These are phyloP conservation scores for Geoglossum glabrum DNA, from an alignment of 495 filamentous ascomycete genomes.

Conservation along the genomic window DNA sequence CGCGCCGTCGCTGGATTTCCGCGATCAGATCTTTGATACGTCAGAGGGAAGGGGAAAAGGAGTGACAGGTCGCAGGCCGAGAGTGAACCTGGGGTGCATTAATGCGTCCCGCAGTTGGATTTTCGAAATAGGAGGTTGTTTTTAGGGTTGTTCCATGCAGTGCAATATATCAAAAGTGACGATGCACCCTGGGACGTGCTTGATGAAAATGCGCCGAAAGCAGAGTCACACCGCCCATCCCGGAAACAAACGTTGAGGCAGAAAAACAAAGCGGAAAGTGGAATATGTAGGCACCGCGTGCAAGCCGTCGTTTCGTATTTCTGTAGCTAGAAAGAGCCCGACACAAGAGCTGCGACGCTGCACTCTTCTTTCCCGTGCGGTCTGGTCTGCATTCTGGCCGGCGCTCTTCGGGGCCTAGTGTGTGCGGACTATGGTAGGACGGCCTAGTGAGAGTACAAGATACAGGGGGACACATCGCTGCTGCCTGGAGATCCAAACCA, in stretches of 20 bases:
- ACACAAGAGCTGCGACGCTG: neutral
- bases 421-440: too few relatives aligned
- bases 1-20: neutral
- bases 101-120: neutral
- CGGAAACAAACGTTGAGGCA: neutral
- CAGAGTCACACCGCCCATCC: neutral
- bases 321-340: neutral
- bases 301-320: neutral
- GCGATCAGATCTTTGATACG: neutral
- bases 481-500: conserved; percentile 1
- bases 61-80: neutral
- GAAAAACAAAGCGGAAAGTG: neutral
- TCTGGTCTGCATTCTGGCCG: neutral
- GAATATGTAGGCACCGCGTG: neutral
- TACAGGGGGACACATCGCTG: conserved; percentile 1
- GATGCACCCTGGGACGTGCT: neutral
- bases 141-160: neutral
- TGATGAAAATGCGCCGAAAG: neutral
- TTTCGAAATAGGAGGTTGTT: neutral
- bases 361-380: neutral
- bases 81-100: neutral
- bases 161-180: neutral
- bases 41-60: neutral
- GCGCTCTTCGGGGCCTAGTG: neutral
- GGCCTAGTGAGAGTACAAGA: too few relatives aligned